These are phyloP conservation scores for Suhomyces bokatorum DNA, from an alignment of 1,139 yeast genomes.

Conservation along the genomic window DNA sequence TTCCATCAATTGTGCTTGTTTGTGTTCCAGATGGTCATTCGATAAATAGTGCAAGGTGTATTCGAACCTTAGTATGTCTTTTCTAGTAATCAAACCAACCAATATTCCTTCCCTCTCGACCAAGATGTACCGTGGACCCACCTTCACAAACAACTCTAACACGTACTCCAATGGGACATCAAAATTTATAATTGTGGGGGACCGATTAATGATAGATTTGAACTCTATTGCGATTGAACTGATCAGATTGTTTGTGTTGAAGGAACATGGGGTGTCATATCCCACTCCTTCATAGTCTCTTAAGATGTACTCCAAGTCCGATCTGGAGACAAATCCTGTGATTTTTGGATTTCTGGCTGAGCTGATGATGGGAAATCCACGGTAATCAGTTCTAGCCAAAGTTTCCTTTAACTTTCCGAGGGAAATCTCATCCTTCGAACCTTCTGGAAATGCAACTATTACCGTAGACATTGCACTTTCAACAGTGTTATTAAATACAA, in stretches of 20 bases:
- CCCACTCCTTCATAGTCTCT: slow-evolving; percentile 16
- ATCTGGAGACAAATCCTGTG: slow-evolving; percentile 38
- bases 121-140: slow-evolving; percentile 78
- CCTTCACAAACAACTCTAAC: slow-evolving; percentile 67
- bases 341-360: slow-evolving; percentile 34
- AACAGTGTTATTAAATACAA: slow-evolving; percentile 53
- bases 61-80: slow-evolving; percentile 64
- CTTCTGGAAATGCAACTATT: slow-evolving; percentile 50
- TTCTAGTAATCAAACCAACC: slow-evolving; percentile 64
- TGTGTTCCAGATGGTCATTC: slow-evolving; percentile 14
- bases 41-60: slow-evolving; percentile 32
- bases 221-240: slow-evolving; percentile 29
- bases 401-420: slow-evolving; percentile 38
- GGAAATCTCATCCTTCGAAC: slow-evolving; percentile 31
- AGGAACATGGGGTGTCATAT: slow-evolving; percentile 24
- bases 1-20: slow-evolving; percentile 29
- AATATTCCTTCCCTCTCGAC: slow-evolving; percentile 57
- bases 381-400: slow-evolving; percentile 39
- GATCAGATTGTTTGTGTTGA: slow-evolving; percentile 13
- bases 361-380: slow-evolving; percentile 58
- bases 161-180: slow-evolving; percentile 61
- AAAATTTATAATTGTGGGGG: slow-evolving; percentile 64
- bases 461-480: slow-evolving; percentile 65
- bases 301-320: slow-evolving; percentile 32
- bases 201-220: slow-evolving; percentile 48